These are phyloP conservation scores for Dissophora globulifera DNA, from an alignment of 192 early-diverging fungal species.

Conservation along the genomic window DNA sequence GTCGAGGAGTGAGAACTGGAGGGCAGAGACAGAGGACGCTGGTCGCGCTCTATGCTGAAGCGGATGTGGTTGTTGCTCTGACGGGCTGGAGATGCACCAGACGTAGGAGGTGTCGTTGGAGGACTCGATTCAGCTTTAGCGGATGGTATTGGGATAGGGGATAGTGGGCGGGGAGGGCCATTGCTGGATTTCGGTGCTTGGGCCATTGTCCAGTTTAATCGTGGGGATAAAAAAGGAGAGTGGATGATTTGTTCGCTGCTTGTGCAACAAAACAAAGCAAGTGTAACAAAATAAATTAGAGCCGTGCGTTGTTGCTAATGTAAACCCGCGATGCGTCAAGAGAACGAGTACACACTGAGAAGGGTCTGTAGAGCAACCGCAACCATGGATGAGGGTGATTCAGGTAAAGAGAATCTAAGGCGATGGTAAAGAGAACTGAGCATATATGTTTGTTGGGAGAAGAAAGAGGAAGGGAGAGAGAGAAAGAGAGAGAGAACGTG, in stretches of 20 bases:
- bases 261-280: not conserved
- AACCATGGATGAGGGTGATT: no score
- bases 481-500: not conserved
- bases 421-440: no score
- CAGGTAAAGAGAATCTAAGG: no score
- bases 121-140: no score
- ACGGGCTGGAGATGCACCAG: not conserved
- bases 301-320: no score
- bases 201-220: no score
- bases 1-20: not conserved
- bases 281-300: no score
- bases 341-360: not conserved
- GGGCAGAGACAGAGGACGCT: slow-evolving; percentile 12
- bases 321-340: not conserved
- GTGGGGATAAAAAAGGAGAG: not conserved
- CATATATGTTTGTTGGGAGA: not conserved
- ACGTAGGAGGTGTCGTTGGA: not conserved
- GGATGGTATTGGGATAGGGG: not conserved
- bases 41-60: slow-evolving; percentile 41
- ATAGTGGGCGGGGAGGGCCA: no score
- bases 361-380: not conserved
- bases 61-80: slow-evolving; percentile 7
- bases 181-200: no score
- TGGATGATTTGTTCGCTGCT: slow-evolving; percentile 36
- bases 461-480: not conserved